Percentiles rank a stretch among this genome's conserved stretches.
These are phyloP conservation scores for Thraustotheca clavata DNA, from an alignment of 352 stramenopile species.

Conservation along the genomic window DNA sequence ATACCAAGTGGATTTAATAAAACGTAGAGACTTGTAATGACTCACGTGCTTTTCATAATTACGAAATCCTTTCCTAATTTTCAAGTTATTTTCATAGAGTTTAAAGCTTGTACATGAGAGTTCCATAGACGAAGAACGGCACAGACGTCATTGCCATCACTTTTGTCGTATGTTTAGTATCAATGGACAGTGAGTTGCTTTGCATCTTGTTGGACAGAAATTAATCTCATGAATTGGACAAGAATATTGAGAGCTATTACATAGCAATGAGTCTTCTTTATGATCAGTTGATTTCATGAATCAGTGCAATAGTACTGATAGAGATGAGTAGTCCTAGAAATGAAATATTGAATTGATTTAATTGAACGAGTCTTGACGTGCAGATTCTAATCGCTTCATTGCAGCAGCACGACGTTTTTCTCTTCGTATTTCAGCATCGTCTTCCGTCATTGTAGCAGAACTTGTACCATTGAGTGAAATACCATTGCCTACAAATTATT, in stretches of 20 bases:
- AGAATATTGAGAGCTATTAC: too few relatives aligned
- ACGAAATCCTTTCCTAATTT: constrained; percentile 14
- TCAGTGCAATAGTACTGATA: too few relatives aligned
- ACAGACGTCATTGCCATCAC: background rate
- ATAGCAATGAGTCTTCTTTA: too few relatives aligned
- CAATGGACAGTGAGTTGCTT: too few relatives aligned
- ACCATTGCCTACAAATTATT: constrained; percentile 6
- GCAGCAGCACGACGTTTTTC: constrained; percentile 5
- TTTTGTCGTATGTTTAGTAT: too few relatives aligned
- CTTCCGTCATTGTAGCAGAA: background rate
- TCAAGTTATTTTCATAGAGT: background rate
- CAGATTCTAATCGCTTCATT: background rate
- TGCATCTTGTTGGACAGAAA: too few relatives aligned
- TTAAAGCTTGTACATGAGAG: constrained; percentile 8
- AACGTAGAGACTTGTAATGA: background rate
- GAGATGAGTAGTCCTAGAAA: too few relatives aligned
- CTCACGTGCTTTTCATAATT: constrained; percentile 15
- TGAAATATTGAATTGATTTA: too few relatives aligned
- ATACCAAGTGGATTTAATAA: background rate
- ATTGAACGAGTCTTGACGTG: too few relatives aligned
- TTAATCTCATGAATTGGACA: too few relatives aligned
- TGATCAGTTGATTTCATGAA: too few relatives aligned
- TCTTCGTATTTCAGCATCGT: background rate
- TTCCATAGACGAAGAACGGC: constrained; percentile 22
- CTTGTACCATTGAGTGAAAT: background rate